These are phyloP conservation scores for Scedosporium aurantiacum DNA, from an alignment of 2,329 filamentous ascomycete species.

Conservation along the genomic window DNA sequence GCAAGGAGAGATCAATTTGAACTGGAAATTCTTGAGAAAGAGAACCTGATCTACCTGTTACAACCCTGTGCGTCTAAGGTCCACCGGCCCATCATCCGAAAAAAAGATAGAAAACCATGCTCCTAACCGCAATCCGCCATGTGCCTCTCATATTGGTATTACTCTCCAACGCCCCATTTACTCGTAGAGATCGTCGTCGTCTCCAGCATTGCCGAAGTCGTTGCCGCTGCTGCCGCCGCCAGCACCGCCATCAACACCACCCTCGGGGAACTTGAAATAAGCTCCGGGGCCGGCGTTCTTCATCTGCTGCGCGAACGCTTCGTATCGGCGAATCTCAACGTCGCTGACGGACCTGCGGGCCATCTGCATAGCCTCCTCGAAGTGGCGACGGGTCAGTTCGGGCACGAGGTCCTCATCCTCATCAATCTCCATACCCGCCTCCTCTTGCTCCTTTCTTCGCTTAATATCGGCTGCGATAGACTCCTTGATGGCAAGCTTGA, in stretches of 20 bases:
- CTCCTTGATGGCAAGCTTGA: constrained; percentile 99
- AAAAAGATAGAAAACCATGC: not conserved
- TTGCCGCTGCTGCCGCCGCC: constrained; percentile 44
- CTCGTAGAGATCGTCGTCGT: constrained; percentile 95
- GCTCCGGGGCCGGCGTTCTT: constrained; percentile 93
- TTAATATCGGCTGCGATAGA: constrained; percentile 83
- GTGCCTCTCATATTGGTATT: constrained; percentile 1
- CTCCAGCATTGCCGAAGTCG: constrained; percentile 73
- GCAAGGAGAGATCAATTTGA: not conserved
- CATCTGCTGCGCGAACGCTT: constrained; percentile 97
- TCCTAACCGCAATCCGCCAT: not conserved
- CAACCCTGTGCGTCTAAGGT: not conserved
- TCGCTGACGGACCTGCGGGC: constrained; percentile 90
- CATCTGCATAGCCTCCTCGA: constrained; percentile 96
- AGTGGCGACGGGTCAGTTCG: constrained; percentile 90
- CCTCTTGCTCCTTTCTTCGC: constrained; percentile 80
- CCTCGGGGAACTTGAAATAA: constrained; percentile 94
- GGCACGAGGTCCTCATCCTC: constrained; percentile 92
- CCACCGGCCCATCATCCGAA: not conserved
- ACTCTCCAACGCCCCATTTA: not conserved
- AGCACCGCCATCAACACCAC: constrained; percentile 45
- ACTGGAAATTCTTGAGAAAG: not conserved
- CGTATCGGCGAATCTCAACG: constrained; percentile 95
- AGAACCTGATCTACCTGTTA: not conserved
- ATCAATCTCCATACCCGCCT: constrained; percentile 56